phyloP scores from a whole-genome alignment of 306 rosid genomes.

The Astragalus glycyphyllos region DNA sequence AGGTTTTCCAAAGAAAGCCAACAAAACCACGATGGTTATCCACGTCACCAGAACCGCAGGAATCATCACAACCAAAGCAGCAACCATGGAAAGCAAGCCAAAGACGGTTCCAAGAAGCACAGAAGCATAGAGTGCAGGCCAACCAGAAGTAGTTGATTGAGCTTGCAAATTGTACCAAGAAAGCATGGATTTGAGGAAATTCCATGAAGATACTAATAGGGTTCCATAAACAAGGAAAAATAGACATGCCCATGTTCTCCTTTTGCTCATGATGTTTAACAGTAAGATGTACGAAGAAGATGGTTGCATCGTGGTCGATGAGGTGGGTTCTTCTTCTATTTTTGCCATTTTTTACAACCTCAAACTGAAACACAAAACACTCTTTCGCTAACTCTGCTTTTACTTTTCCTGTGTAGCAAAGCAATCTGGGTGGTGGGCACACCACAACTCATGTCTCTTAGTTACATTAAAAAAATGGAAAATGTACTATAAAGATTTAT shows the following conservation, averaged over 20 bases:
- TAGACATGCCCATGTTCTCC: conserved; percentile 80
- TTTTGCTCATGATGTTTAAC: conserved; percentile 70
- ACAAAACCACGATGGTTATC: conserved; percentile 80
- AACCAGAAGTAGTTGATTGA: conserved; percentile 55
- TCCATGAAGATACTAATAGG: conserved; percentile 67
- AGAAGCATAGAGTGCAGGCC: conserved; percentile 90
- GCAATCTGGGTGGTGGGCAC: neutral
- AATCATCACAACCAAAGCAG: conserved; percentile 75
- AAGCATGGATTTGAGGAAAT: conserved; percentile 65
- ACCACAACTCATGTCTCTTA: neutral
- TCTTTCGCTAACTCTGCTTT: neutral
- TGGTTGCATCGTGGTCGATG: conserved; percentile 39
- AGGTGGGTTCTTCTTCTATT: conserved; percentile 46
- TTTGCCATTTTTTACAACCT: conserved; percentile 48
- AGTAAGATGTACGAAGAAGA: conserved; percentile 55
- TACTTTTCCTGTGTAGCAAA: neutral
- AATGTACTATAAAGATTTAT: neutral
- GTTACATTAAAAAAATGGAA: neutral
- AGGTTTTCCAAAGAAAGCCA: conserved; percentile 92
- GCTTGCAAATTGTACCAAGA: conserved; percentile 71
- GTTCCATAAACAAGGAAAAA: conserved; percentile 65
- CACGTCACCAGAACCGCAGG: conserved; percentile 88
- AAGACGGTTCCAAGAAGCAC: conserved; percentile 82
- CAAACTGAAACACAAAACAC: neutral
- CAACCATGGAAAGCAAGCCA: conserved; percentile 83